Evolutionary conservation across 2,329 filamentous ascomycete genomes (phyloP).

Genomic region (Colletotrichum echinochloae): DNA sequence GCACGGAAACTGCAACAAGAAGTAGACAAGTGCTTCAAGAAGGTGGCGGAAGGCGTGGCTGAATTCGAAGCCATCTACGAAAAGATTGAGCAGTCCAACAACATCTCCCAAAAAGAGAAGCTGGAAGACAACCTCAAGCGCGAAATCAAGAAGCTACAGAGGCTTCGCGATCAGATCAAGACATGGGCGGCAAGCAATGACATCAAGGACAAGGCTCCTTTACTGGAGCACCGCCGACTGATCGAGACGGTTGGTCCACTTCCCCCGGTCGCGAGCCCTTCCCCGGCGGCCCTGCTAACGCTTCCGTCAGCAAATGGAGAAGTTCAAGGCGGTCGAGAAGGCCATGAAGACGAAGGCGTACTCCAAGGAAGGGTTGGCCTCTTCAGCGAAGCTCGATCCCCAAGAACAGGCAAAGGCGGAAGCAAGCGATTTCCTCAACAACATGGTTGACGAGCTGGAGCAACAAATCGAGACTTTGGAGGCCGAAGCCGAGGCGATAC

Average conservation of each 20-base stretch:
- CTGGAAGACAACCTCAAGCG: slow-evolving; percentile 97
- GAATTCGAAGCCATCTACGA: slow-evolving; percentile 97
- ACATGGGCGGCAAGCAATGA: slow-evolving; percentile 99
- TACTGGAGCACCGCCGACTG: slow-evolving; percentile 92
- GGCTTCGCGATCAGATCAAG: slow-evolving; percentile 98
- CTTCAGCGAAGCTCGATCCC: slow-evolving; percentile 93
- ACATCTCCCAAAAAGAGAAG: slow-evolving; percentile 97
- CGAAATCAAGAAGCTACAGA: slow-evolving; percentile 99
- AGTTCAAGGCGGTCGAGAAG: slow-evolving; percentile 99
- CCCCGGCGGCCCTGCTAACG: slow-evolving; percentile 35
- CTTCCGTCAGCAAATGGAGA: slow-evolving; percentile 88
- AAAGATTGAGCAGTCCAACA: slow-evolving; percentile 93
- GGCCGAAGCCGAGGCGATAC: slow-evolving; percentile 87
- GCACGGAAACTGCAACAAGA: slow-evolving; percentile 97
- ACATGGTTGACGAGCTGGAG: slow-evolving; percentile 91
- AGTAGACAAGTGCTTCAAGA: slow-evolving; percentile 99
- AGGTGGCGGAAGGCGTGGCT: slow-evolving; percentile 90
- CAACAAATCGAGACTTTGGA: slow-evolving; percentile 93
- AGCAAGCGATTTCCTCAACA: slow-evolving; percentile 84
- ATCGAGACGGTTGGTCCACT: slow-evolving; percentile 87
- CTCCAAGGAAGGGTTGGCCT: slow-evolving; percentile 95
- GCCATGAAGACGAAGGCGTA: slow-evolving; percentile 99
- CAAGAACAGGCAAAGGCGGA: slow-evolving; percentile 96
- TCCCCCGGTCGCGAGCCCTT: slow-evolving; percentile 38
- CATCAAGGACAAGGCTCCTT: slow-evolving; percentile 98